Base-by-base conservation (phyloP, 2,329 filamentous ascomycete genomes). In the Pseudocercospora fijiensis region DNA sequence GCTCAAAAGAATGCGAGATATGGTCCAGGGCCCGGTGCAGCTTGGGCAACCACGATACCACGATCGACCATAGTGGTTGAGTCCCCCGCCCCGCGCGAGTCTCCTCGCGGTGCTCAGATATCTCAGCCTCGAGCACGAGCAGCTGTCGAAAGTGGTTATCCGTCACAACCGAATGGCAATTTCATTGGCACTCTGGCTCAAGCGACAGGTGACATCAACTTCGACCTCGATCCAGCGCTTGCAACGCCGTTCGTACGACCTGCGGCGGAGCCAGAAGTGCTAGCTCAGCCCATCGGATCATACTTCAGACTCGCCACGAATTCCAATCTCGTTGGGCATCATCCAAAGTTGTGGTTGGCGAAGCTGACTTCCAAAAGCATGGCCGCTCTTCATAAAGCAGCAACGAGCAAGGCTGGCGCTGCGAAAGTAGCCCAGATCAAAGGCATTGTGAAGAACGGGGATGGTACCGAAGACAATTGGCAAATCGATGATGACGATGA, bases 401-500 rank as follows among this genome's bases (percentile, higher is more conserved):
- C 88, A 3, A 81, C 80, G 45, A 78, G 80, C 10, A 89, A 87
- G 72, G 86, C 87, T 13, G 65, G 62, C 18, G 62, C 67, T 6
- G 68, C 60, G n/a, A 61, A 59, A 20, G 65, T 66, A 1, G 55
- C 62, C 13, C 68, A 63, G 51, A 57, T 69, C 18, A 64, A 65
- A 45, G 68, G 68, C 13, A 30, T 69, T 18, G 65, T 70, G 2
- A 68, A 70, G 56, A 67, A 67, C 24, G 65, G 58, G 13, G 82
- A 82, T 67, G 86, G 85, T 4, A 82, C 82, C 57, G 88, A 91
- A 72, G 80, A 90, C 51, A 80, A 80, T 16, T 84, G 90, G 71
- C 78, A 82, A 61, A 88, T 94, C 69, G 87, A 88, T 60, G 83
- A 87, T 45, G 88, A 93, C 70, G 85, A 86, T 66, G 90, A 94